Conservation (phyloP, 768 basidiomycete genomes). For the Lactarius trivialis region DNA sequence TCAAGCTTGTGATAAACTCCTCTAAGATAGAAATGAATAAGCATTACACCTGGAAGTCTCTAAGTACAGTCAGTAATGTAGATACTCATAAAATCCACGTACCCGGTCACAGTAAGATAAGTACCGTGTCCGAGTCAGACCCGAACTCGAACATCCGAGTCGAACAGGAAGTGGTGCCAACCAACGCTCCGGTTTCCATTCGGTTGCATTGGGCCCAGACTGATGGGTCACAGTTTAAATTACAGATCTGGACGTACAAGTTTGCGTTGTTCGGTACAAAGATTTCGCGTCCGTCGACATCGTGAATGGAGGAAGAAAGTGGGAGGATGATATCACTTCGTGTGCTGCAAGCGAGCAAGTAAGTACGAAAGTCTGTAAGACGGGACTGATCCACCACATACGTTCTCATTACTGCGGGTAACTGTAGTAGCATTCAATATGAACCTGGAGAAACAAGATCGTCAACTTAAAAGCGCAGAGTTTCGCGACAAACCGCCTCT, state of each 20-base stretch:
- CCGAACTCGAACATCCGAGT: too few relatives aligned
- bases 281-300: constrained; percentile 2
- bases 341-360: not conserved
- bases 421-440: not conserved
- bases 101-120: too few relatives aligned
- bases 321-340: not conserved
- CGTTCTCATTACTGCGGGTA: not conserved
- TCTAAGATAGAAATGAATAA: too few relatives aligned
- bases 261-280: constrained; percentile 11
- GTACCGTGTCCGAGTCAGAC: too few relatives aligned
- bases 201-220: not conserved
- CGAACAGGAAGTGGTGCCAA: constrained; percentile 22
- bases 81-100: too few relatives aligned
- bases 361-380: not conserved
- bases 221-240: constrained; percentile 23
- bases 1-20: too few relatives aligned
- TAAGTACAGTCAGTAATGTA: too few relatives aligned
- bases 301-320: not conserved
- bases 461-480: not conserved
- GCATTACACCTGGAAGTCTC: too few relatives aligned
- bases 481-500: constrained; percentile 19
- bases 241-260: constrained; percentile 24
- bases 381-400: not conserved
- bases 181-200: constrained; percentile 30
- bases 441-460: not conserved